Evolutionary conservation across 805 yeast genomes (phyloP).

Genomic region (Wickerhamomyces ciferrii): DNA sequence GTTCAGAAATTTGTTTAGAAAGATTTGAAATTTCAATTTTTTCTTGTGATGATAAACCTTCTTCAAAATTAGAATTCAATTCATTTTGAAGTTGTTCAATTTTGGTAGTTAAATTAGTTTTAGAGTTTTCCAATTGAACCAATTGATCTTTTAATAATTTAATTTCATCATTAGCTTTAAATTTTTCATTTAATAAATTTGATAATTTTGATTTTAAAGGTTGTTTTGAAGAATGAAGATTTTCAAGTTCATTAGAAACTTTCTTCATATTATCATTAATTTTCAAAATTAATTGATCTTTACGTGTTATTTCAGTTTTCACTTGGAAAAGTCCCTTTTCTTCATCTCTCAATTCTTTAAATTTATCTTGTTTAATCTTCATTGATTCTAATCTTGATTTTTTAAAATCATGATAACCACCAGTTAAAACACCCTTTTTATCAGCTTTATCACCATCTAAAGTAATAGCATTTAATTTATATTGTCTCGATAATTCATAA

Average conservation of each 20-base stretch:
- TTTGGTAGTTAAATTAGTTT: constrained; percentile 25
- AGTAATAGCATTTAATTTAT: constrained; percentile 72
- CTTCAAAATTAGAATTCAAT: constrained; percentile 45
- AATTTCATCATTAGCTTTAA: constrained; percentile 39
- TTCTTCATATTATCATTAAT: constrained; percentile 39
- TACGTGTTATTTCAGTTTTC: constrained; percentile 29
- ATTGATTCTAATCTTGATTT: constrained; percentile 68
- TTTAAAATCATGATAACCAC: constrained; percentile 77
- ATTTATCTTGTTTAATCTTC: constrained; percentile 48
- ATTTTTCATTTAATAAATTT: constrained; percentile 34
- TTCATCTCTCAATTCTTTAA: constrained; percentile 36
- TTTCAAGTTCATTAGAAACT: constrained; percentile 34
- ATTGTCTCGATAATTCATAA: constrained; percentile 54
- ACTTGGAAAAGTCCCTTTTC: constrained; percentile 35
- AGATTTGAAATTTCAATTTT: constrained; percentile 31
- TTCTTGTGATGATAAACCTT: constrained; percentile 48
- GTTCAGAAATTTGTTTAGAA: constrained; percentile 27
- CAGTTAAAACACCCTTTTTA: constrained; percentile 76
- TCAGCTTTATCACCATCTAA: constrained; percentile 90
- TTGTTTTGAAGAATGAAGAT: constrained; percentile 34
- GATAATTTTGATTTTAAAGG: constrained; percentile 37
- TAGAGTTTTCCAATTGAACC: not conserved
- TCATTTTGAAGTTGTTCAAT: constrained; percentile 39
- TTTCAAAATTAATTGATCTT: constrained; percentile 48
- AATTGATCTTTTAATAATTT: constrained; percentile 10